Evolutionary conservation across 805 yeast genomes (phyloP).

Genomic region (Yarrowia yakushimensis): DNA sequence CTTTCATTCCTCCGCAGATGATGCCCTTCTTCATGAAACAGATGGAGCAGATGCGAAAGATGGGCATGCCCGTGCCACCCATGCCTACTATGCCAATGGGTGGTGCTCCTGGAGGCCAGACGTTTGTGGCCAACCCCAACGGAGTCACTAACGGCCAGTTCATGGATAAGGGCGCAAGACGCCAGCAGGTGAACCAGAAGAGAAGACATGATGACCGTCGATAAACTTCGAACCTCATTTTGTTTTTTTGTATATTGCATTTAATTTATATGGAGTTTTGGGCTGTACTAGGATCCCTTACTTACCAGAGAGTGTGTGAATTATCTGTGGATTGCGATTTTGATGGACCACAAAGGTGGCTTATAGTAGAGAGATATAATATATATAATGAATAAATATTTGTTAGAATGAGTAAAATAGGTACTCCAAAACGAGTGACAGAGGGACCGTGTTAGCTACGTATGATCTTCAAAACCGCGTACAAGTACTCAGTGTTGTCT

Average conservation of each 20-base stretch:
- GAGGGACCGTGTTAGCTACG: no score
- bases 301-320: neutral
- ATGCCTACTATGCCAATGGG: constrained; percentile 32
- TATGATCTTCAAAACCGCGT: no score
- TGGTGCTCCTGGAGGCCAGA: constrained; percentile 6
- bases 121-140: constrained; percentile 18
- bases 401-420: no score
- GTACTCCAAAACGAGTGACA: no score
- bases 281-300: neutral
- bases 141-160: constrained; percentile 24
- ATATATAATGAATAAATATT: no score
- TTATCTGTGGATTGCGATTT: neutral
- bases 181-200: constrained; percentile 19
- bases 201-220: constrained; percentile 5
- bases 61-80: constrained; percentile 30
- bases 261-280: constrained; percentile 22
- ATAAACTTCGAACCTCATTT: neutral
- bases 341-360: neutral
- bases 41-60: constrained; percentile 25
- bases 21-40: constrained; percentile 26
- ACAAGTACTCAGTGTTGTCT: neutral
- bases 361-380: no score
- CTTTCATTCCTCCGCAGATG: constrained; percentile 25
- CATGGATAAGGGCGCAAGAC: constrained; percentile 22
- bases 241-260: constrained; percentile 14